Base-by-base conservation (phyloP, 1,284 basidiomycete species). In the Moesziomyces sp. region DNA sequence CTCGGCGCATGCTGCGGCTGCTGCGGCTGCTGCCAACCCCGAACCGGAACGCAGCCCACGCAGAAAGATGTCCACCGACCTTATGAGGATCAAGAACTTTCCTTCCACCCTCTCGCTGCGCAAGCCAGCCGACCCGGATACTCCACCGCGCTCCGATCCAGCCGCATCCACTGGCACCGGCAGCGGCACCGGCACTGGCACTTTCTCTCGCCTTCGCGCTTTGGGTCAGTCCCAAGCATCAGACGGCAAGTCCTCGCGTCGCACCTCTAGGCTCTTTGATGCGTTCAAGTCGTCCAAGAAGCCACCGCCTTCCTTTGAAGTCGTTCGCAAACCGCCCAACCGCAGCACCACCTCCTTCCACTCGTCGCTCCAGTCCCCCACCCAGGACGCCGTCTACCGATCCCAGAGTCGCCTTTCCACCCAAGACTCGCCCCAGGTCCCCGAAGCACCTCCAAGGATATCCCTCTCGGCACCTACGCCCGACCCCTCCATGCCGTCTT, bases 321-420 rank as follows among this genome's bases (percentile, higher is more conserved):
- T 74, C n/a, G 56, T 74, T 35, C 66, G 72, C 50, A 74, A 74
- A 52, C 67, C 72, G 9, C 58, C 56, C 14, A 69, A 57, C 30
- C 66, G 59, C 50, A 70, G 72, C 54, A 63, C 59, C 19, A 48
- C 56, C 35, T 62, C 61, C 10, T 65, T 66, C 42, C 63, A 70
- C 24, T 60, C 72, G 5, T 42, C 30, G 0, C 58, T 51, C 24
- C 55, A 58, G 16, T 42, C 56, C 19, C 61, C 62, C 19, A 53
- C 62, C 10, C 47, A 51, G 6, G 40, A 46, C 2, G 62, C 65
- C 40, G 3, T 50, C 5, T 43, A 53, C 13, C 52, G 54, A n/a
- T 35, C 53, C 1, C 19, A n/a, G 35, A 46, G 54, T 47, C 47
- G 43, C n/a, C 45, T 50, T 5, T 54, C 67, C 13, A 46, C 55